Evolutionary conservation across 805 yeast species (phyloP).

Genomic region (Starmerella powellii): DNA sequence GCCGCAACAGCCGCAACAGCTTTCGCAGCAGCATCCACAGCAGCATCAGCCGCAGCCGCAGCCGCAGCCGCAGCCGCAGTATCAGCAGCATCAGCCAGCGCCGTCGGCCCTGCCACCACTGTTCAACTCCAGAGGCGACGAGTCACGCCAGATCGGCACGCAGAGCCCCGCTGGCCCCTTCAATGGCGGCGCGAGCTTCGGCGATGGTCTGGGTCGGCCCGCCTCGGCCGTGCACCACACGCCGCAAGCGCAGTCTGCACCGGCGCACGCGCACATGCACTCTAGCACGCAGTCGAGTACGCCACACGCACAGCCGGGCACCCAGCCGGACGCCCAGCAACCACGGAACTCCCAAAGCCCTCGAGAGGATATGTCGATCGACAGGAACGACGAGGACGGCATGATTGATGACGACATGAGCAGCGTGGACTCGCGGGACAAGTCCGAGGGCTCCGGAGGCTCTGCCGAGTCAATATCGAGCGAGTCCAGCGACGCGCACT

Average conservation of each 20-base stretch:
- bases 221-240: too few relatives aligned
- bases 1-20: constrained; percentile 1
- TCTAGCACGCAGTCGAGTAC: too few relatives aligned
- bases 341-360: too few relatives aligned
- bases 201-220: too few relatives aligned
- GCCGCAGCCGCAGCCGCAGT: not conserved
- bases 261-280: too few relatives aligned
- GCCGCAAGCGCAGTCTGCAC: too few relatives aligned
- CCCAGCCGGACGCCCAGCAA: too few relatives aligned
- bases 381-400: not conserved
- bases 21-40: not conserved
- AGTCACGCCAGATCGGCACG: not conserved
- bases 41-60: not conserved
- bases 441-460: not conserved
- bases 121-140: not conserved
- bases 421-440: not conserved
- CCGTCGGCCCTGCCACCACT: not conserved
- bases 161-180: too few relatives aligned
- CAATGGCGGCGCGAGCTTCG: too few relatives aligned
- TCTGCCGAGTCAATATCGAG: not conserved
- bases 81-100: not conserved
- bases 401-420: constrained; percentile 4
- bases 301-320: too few relatives aligned
- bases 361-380: too few relatives aligned
- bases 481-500: not conserved